Conservation (phyloP, 768 basidiomycete genomes). For the Trametes cubensis region DNA sequence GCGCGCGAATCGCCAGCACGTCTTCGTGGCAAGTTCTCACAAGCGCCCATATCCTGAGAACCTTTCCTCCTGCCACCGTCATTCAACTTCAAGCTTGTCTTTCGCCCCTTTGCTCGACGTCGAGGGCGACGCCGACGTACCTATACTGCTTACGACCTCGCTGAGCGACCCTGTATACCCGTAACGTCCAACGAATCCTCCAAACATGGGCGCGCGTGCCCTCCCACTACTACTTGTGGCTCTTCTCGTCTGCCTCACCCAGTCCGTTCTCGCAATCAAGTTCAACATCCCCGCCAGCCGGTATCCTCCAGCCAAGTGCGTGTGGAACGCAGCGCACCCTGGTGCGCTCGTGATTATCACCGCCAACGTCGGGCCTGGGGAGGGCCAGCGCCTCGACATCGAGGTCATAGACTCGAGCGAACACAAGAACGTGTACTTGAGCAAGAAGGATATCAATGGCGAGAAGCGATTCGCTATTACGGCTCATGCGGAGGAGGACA, state of each 20-base stretch:
- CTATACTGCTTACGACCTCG: background rate
- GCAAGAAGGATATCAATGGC: slow-evolving; percentile 83
- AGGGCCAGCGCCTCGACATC: slow-evolving; percentile 84
- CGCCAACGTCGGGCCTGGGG: slow-evolving; percentile 82
- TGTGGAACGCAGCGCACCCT: slow-evolving; percentile 91
- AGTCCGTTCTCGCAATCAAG: slow-evolving; percentile 69
- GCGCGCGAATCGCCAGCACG: background rate
- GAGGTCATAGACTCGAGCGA: slow-evolving; percentile 91
- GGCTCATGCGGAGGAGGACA: slow-evolving; percentile 89
- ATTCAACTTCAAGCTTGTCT: background rate
- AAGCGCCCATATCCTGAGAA: background rate
- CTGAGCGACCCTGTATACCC: background rate
- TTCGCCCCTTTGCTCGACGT: background rate
- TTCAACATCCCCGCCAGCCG: slow-evolving; percentile 74
- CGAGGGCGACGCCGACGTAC: slow-evolving; percentile 2
- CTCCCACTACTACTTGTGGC: slow-evolving; percentile 33
- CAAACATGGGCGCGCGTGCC: background rate
- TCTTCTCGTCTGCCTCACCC: slow-evolving; percentile 33
- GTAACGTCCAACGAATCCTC: background rate
- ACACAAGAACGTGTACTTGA: slow-evolving; percentile 86
- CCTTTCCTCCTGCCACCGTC: slow-evolving; percentile 1
- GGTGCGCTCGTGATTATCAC: slow-evolving; percentile 94
- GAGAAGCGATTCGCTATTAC: slow-evolving; percentile 95
- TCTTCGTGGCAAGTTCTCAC: too few relatives aligned
- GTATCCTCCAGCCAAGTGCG: slow-evolving; percentile 80